Base-by-base conservation (phyloP, 139 green algal genomes). In the Chlorella sp. region DNA sequence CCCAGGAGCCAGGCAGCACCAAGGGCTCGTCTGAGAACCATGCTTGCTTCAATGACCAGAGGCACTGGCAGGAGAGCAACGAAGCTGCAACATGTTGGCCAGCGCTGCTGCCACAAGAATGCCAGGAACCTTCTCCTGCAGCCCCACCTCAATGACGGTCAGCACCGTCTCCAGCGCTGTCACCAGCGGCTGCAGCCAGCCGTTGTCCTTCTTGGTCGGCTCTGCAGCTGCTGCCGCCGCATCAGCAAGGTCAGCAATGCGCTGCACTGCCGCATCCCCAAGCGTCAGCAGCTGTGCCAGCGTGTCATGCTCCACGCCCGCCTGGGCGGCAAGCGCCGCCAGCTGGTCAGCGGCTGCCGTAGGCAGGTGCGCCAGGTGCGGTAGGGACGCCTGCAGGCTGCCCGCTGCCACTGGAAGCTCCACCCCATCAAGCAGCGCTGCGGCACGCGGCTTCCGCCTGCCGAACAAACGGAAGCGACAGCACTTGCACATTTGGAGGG, bases 111-210 rank as follows among this genome's bases (percentile, higher is more conserved):
- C 60, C 26, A n/a, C n/a, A 4, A 30, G 60, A 32, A 21, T 30
- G 17, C 65, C 20, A 20, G 30, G 21, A 9, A 20, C 3, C 1
- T n/a, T 9, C 18, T 9, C 60, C 18, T 23, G 1, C 63, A 4
- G 30, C 44, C 11, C 47, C 65, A 85, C 83, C 65, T 78, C 38
- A 21, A 78, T 74, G 74, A 94, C 90, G 85, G 88, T 86, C 55
- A 98, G 81, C 23, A 95, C 68, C 3, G 78, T 79, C 86, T 98
- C 94, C 82, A 98, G 94, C 16, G 82, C 83, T 25, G 90, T 63
- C 32, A 96, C 91, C 44, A 98, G 84, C 38, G 89, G 87, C 47
- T 89, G 89, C 75, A 98, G 92, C 34, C 87, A 91, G 18, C 95
- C 95, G 3, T 90, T 90, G n/a, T 87, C 68, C 47, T 84, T 74